Base-by-base conservation (phyloP, 1,139 yeast species). In the Nakaseomyces kungkrabaensis region DNA sequence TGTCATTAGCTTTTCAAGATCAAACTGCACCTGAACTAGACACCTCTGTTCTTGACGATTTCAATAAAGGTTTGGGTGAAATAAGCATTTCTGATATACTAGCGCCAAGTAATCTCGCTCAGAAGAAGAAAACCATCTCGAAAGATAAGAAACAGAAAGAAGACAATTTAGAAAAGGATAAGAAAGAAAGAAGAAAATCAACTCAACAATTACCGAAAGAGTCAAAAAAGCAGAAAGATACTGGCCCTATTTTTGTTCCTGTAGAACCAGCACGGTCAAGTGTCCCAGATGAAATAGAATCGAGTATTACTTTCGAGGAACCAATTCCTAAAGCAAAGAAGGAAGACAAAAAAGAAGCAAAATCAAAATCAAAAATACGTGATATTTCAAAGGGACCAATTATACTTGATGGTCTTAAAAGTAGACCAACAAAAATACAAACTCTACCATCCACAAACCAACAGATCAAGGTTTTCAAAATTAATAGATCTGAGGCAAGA, bases 1-100 rank as follows among this genome's bases (percentile, higher is more conserved):
- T 82, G 67, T 76, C 77, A 47, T 75, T 82, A 83, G 90, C 90
- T 1, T 70, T 66, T 43, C 67, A 63, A 46, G 66, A 60, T n/a
- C 62, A 60, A 34, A 50, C 56, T n/a, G 50, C 53, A 11, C 54
- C 57, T 22, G 50, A 52, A 33, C 52, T 63, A 7, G 65, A 60
- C 46, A 49, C 56, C 5, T 52, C 61, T 11, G 59, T 56, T 0
- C 73, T 79, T 75, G 82, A 79, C 55, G 77, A 79, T 54, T 85
- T 85, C 5, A 77, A 74, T 34, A 78, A 77, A 29, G 71, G 81
- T 40, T 65, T 80, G 43, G 73, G 77, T 32, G 76, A 74, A 51
- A 64, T 79, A 56, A 78, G 76, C 49, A 65, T 73, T 46, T 49
- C 63, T 1, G 62, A 58, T 33, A 24, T 59, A 68, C 65, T 46